phyloP scores from a whole-genome alignment of 2,329 filamentous ascomycete genomes.

The Fonsecaea pedrosoi region DNA sequence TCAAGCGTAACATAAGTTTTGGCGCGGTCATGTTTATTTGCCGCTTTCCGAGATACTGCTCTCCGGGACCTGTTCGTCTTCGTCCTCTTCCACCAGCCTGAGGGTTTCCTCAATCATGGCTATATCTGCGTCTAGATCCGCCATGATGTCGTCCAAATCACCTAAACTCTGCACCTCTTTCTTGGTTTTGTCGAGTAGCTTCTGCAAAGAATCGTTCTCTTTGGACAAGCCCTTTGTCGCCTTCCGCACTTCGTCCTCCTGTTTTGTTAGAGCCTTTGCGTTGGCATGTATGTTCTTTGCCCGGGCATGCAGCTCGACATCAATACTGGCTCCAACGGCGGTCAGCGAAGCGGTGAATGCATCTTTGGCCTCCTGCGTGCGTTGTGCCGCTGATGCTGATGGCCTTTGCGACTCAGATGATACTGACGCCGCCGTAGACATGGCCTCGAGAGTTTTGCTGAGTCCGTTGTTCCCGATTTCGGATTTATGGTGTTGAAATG shows the following conservation, averaged over 20 bases:
- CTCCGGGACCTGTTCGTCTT: slow-evolving; percentile 34
- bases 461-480: too few species aligned
- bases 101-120: slow-evolving; percentile 53
- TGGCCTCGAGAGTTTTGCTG: neutral
- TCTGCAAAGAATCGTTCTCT: slow-evolving; percentile 62
- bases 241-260: slow-evolving; percentile 61
- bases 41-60: slow-evolving; percentile 25
- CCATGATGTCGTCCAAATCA: slow-evolving; percentile 31
- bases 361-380: slow-evolving; percentile 51
- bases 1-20: neutral
- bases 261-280: slow-evolving; percentile 59
- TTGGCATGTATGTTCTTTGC: slow-evolving; percentile 65
- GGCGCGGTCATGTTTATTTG: neutral
- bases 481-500: neutral
- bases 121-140: slow-evolving; percentile 33
- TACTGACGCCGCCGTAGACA: slow-evolving; percentile 26
- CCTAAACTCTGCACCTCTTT: slow-evolving; percentile 46
- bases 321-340: slow-evolving; percentile 56
- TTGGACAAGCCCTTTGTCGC: slow-evolving; percentile 58
- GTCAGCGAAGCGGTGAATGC: slow-evolving; percentile 55
- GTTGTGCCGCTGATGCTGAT: slow-evolving; percentile 41
- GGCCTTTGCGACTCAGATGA: slow-evolving; percentile 25
- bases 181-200: slow-evolving; percentile 60
- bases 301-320: slow-evolving; percentile 60
- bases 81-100: slow-evolving; percentile 45